Evolutionary conservation across 345 rosid species (phyloP), one percentile per base, ranked within the genome.

Genomic region (Conringia planisiliqua): DNA sequence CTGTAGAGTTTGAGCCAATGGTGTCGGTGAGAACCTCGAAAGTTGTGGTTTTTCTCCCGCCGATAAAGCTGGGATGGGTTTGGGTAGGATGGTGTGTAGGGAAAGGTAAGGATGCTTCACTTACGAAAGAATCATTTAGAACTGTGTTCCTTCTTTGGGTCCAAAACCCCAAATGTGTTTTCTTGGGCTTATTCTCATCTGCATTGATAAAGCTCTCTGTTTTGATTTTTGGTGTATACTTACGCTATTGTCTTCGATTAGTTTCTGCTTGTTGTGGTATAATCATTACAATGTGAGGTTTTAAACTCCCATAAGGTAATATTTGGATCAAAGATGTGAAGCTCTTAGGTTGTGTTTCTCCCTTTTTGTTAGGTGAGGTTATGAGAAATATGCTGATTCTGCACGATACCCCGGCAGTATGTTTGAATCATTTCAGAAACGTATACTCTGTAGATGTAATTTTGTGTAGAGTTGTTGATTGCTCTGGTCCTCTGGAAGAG

Each of bases 81-180:
- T 72, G 79, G 78, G 66, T 84, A 82, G 86, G 51, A 67, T 67
- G 82, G 74, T 72, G 69, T 75, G 18, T 73, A 73, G 84, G 81
- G 55, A 32, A 78, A 84, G 87, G 85, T 77, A 75, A 79, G 77
- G 69, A 69, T 33, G 51, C 60, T 73, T 59, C 36, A 24, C 43
- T 27, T 50, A 55, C 32, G 4, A 44, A 57, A 59, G 10, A 40
- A 40, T 30, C 51, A 26, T 70, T 73, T 43, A 27, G 52, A 70
- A 57, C 17, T 3, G 13, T 59, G 60, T 56, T 32, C 43, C 6
- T 16, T 10, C 10, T 62, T 51, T 71, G 36, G 44, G 51, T n/a
- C n/a, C n/a, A n/a, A n/a, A 10, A 3, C 6, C 64, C 42, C 42
- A 27, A 6, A 12, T 7, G 48, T 67, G 40, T 26, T 13, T 66